Evolutionary conservation across 495 filamentous ascomycete species (phyloP).

Genomic region (Daldinia loculata): DNA sequence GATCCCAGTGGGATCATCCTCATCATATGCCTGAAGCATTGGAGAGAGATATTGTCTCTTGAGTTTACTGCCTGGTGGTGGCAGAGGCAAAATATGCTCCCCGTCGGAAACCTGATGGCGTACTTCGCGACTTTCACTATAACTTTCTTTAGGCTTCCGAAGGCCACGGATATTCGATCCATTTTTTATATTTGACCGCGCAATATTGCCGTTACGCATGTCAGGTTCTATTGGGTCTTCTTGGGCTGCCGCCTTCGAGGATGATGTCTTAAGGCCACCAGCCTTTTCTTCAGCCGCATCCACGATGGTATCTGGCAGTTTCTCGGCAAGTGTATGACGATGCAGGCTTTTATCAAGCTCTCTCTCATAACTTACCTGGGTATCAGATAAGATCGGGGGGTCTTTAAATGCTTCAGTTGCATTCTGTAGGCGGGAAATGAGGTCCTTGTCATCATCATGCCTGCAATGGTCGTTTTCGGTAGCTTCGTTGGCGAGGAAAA

Average conservation of each 20-base stretch:
- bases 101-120: slow-evolving; percentile 32
- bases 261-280: slow-evolving; percentile 2
- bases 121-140: slow-evolving; percentile 12
- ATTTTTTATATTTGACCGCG: slow-evolving; percentile 1
- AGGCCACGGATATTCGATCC: slow-evolving; percentile 1
- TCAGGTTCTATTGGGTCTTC: slow-evolving; percentile 34
- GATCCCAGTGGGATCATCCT: slow-evolving; percentile 40
- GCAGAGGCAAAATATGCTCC: slow-evolving; percentile 34
- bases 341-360: background rate
- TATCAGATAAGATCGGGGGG: background rate
- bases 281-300: background rate
- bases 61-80: slow-evolving; percentile 34
- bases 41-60: slow-evolving; percentile 28
- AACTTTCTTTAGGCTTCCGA: slow-evolving; percentile 17
- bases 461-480: slow-evolving; percentile 35
- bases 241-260: slow-evolving; percentile 28
- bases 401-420: background rate
- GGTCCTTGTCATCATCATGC: slow-evolving; percentile 18
- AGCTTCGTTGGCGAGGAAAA: slow-evolving; percentile 53
- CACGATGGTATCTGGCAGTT: slow-evolving; percentile 1
- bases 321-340: background rate
- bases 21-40: slow-evolving; percentile 37
- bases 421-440: background rate
- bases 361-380: background rate
- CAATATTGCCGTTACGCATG: slow-evolving; percentile 36